Percentiles rank a stretch among this genome's conserved stretches.
Conservation (phyloP, 2,329 filamentous ascomycete species). For the Cryphonectria radicalis region DNA sequence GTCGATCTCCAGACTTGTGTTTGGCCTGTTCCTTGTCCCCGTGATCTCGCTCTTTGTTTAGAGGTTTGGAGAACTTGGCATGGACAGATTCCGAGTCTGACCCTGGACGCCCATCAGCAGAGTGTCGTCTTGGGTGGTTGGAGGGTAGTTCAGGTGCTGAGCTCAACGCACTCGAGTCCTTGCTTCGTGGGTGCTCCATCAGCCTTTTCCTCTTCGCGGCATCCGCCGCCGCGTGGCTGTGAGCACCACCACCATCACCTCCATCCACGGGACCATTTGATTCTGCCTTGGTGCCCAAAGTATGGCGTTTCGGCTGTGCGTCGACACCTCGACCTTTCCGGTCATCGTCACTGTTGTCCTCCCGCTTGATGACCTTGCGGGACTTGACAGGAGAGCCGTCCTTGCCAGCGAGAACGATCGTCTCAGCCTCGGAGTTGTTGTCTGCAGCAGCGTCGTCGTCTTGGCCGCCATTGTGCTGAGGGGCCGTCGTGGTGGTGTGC, state of each 20-base stretch:
- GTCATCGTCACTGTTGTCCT: conserved; percentile 64
- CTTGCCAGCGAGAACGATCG: conserved; percentile 69
- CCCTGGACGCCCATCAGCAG: conserved; percentile 47
- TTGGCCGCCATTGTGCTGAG: conserved; percentile 38
- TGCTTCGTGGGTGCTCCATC: conserved; percentile 46
- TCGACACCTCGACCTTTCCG: conserved; percentile 36
- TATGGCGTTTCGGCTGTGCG: conserved; percentile 41
- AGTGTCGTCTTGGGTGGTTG: conserved; percentile 46
- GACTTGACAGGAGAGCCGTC: conserved; percentile 68
- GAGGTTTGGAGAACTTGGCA: conserved; percentile 49
- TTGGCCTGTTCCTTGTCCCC: conserved; percentile 34
- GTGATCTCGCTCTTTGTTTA: conserved; percentile 43
- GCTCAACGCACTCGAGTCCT: conserved; percentile 62
- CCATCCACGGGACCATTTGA: conserved; percentile 39
- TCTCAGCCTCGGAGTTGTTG: conserved; percentile 73
- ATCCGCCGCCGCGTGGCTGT: conserved; percentile 39
- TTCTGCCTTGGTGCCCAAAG: conserved; percentile 42
- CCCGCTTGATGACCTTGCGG: conserved; percentile 67
- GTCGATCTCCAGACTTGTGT: conserved; percentile 48
- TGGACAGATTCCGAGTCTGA: conserved; percentile 61
- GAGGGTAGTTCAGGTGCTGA: conserved; percentile 62
- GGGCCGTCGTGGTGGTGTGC: conserved; percentile 35
- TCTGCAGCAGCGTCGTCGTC: conserved; percentile 53
- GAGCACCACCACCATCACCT: background rate
- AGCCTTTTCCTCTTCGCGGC: conserved; percentile 57